Conservation (phyloP, 805 yeast genomes). For the Yamadazyma laniorum region DNA sequence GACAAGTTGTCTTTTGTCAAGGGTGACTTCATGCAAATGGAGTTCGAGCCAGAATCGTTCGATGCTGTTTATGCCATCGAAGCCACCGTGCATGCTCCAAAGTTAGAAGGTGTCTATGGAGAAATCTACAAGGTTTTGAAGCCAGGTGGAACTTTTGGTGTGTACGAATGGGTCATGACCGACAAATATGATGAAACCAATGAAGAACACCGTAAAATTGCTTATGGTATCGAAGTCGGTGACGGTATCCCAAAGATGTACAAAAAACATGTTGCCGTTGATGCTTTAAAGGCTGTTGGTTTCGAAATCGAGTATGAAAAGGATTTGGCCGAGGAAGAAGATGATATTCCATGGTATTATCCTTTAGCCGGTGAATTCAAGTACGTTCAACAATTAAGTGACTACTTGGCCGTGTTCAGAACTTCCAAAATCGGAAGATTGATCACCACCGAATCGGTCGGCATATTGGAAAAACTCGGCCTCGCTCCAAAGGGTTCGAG, state of each 20-base stretch:
- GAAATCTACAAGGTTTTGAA: constrained; percentile 93
- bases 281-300: constrained; percentile 84
- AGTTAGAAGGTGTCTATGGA: constrained; percentile 89
- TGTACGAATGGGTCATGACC: constrained; percentile 99
- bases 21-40: constrained; percentile 99
- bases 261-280: constrained; percentile 76
- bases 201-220: constrained; percentile 87
- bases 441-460: constrained; percentile 76
- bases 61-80: constrained; percentile 98
- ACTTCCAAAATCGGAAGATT: constrained; percentile 84
- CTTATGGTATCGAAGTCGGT: constrained; percentile 96
- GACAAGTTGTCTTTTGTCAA: constrained; percentile 82
- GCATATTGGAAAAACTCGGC: constrained; percentile 78
- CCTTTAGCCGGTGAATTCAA: constrained; percentile 94
- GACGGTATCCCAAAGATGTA: constrained; percentile 99
- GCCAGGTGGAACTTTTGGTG: constrained; percentile 98
- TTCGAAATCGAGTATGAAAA: constrained; percentile 72
- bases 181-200: constrained; percentile 84
- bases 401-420: constrained; percentile 81
- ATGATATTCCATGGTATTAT: constrained; percentile 94
- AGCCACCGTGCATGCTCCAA: constrained; percentile 98
- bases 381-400: constrained; percentile 75
- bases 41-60: constrained; percentile 82
- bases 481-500: constrained; percentile 88
- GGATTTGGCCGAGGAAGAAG: constrained; percentile 82